These are phyloP conservation scores for Cercospora sesami DNA, from an alignment of 2,329 filamentous ascomycete species.

Conservation along the genomic window DNA sequence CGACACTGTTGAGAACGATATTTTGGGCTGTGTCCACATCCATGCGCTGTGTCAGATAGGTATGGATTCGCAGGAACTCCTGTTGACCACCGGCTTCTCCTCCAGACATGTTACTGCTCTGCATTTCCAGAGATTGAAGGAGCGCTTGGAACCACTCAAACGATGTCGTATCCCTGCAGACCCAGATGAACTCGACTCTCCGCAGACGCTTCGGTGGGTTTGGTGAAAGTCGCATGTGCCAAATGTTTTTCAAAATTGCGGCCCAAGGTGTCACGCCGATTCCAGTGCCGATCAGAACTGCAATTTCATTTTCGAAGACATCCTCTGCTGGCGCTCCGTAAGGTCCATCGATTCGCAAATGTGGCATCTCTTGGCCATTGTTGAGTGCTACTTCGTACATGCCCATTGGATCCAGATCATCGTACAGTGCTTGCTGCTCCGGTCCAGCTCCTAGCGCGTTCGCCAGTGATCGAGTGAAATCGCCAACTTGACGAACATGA, in stretches of 20 bases:
- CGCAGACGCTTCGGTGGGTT: constrained; percentile 87
- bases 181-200: constrained; percentile 98
- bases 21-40: constrained; percentile 93
- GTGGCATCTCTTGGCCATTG: constrained; percentile 90
- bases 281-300: constrained; percentile 80
- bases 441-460: constrained; percentile 89
- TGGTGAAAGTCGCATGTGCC: constrained; percentile 86
- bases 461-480: constrained; percentile 92
- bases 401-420: constrained; percentile 84
- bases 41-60: constrained; percentile 90
- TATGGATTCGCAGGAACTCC: constrained; percentile 97
- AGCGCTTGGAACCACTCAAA: constrained; percentile 99
- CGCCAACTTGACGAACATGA: constrained; percentile 93
- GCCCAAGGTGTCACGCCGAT: constrained; percentile 89
- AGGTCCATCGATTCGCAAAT: constrained; percentile 85
- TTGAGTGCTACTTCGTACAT: constrained; percentile 98
- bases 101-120: constrained; percentile 65
- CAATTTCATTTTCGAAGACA: constrained; percentile 90
- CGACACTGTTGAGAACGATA: constrained; percentile 94
- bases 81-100: constrained; percentile 54
- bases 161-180: constrained; percentile 90
- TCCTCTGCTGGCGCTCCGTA: constrained; percentile 97
- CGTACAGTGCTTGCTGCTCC: constrained; percentile 85
- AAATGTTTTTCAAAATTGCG: constrained; percentile 92
- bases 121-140: constrained; percentile 83